Percentiles rank a stretch among this genome's conserved stretches.
Evolutionary conservation across 2,329 filamentous ascomycete species (phyloP).

Genomic region (Microsporum audouinii): DNA sequence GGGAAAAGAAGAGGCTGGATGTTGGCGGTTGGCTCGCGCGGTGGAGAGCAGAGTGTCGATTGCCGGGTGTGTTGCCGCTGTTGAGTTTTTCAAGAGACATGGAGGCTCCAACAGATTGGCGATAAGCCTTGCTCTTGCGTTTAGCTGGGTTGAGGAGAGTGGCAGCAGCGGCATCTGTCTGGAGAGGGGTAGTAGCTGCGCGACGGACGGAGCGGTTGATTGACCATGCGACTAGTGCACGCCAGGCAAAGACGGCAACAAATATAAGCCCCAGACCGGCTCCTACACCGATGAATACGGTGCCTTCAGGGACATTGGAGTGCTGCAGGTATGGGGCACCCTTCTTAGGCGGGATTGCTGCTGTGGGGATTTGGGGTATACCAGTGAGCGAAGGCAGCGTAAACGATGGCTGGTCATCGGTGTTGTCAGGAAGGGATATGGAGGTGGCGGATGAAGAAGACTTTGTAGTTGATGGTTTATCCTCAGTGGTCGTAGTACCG

Average conservation of each 20-base stretch:
- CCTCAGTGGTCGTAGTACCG: constrained; percentile 13
- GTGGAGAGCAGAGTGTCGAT: constrained; percentile 30
- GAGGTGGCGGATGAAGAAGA: constrained; percentile 7
- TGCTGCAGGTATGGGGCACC: constrained; percentile 87
- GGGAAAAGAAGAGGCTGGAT: constrained; percentile 84
- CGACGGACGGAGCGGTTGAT: constrained; percentile 83
- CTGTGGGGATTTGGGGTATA: constrained; percentile 54
- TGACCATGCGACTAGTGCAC: constrained; percentile 74
- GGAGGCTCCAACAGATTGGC: constrained; percentile 26
- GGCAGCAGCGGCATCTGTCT: constrained; percentile 53
- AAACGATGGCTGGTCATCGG: constrained; percentile 14
- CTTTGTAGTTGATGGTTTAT: constrained; percentile 17
- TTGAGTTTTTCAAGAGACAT: constrained; percentile 46
- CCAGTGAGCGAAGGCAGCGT: constrained; percentile 45
- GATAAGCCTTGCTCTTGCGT: constrained; percentile 26
- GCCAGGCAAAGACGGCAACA: constrained; percentile 75
- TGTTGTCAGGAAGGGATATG: constrained; percentile 12
- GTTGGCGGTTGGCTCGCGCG: constrained; percentile 42
- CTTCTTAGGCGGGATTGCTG: constrained; percentile 68
- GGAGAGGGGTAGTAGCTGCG: constrained; percentile 64
- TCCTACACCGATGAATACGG: constrained; percentile 90
- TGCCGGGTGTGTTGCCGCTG: constrained; percentile 19
- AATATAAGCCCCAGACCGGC: constrained; percentile 75
- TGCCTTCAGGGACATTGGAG: constrained; percentile 76
- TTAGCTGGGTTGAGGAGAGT: constrained; percentile 40